Evolutionary conservation across 768 basidiomycete species (phyloP), one percentile per base, ranked within the genome.

Genomic region (Suillus cothurnatus): DNA sequence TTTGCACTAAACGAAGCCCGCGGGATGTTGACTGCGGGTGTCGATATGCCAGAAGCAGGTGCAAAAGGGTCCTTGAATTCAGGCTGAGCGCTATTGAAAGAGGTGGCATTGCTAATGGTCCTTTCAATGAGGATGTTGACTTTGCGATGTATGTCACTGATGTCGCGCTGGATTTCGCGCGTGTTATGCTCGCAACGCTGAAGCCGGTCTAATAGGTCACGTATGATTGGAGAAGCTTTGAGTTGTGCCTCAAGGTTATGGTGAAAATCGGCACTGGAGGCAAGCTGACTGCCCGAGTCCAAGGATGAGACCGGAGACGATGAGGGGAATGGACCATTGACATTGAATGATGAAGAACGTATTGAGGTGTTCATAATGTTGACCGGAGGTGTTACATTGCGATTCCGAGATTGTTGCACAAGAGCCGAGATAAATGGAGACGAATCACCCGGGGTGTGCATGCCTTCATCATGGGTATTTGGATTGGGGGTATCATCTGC

Each of bases 21-120:
- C 38, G 85, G 82, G 41, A 82, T 81, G 64, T 77, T 81, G 63
- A 80, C 63, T 21, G 75, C 71, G 47, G 80, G 66, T 49, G 78
- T 66, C 52, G 78, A 72, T 66, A 79, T 77, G 62, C 69, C 64
- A 31, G 75, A 66, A 9, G 74, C 57, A 8, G 85, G 72, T 38
- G 91, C 87, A 71, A 94, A 94, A 0, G 92, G 92, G 71, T 93
- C 88, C 72, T 90, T 90, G 81, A 93, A 94, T 69, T 93, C 92
- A n/a, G 90, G 89, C 64, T 87, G 84, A 34, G 67, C 69, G 64
- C 28, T 71, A 70, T 57, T 61, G n/a, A 59, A 69, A 70, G 63
- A 71, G 32, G 64, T 61, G n/a, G 53, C 43, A 49, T 53, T 73
- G 58, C 66, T 71, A 61, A 91, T 73, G 14, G 86, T 84, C 32